phyloP scores from a whole-genome alignment of 306 rosid genomes.

The Arachis stenosperma region DNA sequence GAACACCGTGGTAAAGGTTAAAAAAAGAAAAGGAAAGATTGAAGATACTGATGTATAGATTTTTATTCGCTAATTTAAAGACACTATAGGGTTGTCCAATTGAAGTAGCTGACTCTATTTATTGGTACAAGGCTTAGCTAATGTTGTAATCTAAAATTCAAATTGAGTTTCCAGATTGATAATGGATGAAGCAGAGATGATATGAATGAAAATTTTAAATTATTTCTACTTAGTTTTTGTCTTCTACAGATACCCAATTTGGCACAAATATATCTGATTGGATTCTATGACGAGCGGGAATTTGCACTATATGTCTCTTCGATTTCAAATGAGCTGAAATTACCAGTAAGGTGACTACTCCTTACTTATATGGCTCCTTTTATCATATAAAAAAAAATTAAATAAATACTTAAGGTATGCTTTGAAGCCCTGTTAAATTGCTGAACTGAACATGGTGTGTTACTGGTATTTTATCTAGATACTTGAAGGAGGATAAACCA shows the following conservation, averaged over 20 bases:
- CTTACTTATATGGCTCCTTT: conserved; percentile 5
- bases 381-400: not conserved
- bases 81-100: no score
- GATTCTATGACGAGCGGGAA: conserved; percentile 96
- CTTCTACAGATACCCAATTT: conserved; percentile 78
- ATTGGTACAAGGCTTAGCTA: no score
- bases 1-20: no score
- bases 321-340: conserved; percentile 85
- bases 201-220: conserved; percentile 14
- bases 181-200: conserved; percentile 29
- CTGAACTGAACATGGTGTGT: conserved; percentile 30
- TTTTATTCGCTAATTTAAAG: no score
- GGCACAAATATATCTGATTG: conserved; percentile 83
- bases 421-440: conserved; percentile 12
- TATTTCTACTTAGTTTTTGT: conserved; percentile 13
- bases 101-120: no score
- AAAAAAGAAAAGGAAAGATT: no score
- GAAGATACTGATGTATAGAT: no score
- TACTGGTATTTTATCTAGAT: conserved; percentile 55
- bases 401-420: not conserved
- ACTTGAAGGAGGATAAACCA: conserved; percentile 96
- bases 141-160: not conserved
- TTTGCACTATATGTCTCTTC: conserved; percentile 90
- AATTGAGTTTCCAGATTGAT: conserved; percentile 1
- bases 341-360: conserved; percentile 81